A percentile compares a stretch with the other conserved stretches of the same genome.
phyloP scores from a whole-genome alignment of 306 rosid genomes.

The Medicago ruthenica region DNA sequence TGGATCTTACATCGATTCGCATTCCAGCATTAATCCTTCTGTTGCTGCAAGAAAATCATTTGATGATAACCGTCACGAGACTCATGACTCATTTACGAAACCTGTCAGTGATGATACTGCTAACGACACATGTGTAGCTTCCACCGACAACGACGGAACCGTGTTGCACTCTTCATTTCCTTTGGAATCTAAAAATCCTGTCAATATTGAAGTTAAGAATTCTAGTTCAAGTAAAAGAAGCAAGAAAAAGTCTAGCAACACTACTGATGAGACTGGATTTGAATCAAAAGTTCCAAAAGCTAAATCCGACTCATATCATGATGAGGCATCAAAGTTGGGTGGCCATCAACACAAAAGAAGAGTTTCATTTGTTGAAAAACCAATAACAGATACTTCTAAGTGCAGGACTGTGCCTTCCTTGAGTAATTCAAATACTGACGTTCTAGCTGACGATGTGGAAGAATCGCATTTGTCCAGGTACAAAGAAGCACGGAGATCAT shows the following conservation, averaged over 20 bases:
- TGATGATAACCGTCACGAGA: slow-evolving; percentile 39
- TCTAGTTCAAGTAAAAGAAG: slow-evolving; percentile 51
- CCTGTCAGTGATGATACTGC: slow-evolving; percentile 32
- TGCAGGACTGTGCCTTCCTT: slow-evolving; percentile 45
- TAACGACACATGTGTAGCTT: slow-evolving; percentile 36
- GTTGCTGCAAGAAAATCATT: slow-evolving; percentile 48
- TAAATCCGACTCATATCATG: slow-evolving; percentile 50
- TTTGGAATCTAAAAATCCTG: slow-evolving; percentile 41
- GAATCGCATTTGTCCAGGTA: slow-evolving; percentile 42
- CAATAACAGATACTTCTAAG: slow-evolving; percentile 51
- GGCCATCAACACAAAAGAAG: slow-evolving; percentile 56
- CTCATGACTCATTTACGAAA: slow-evolving; percentile 45
- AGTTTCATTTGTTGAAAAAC: slow-evolving; percentile 50
- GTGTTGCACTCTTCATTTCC: slow-evolving; percentile 34
- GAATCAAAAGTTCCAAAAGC: slow-evolving; percentile 48
- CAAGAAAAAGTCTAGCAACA: slow-evolving; percentile 49
- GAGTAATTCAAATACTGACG: slow-evolving; percentile 39
- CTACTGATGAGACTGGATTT: slow-evolving; percentile 45
- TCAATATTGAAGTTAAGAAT: slow-evolving; percentile 42
- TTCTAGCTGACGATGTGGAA: slow-evolving; percentile 45
- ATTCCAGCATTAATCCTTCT: slow-evolving; percentile 44
- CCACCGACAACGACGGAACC: slow-evolving; percentile 30
- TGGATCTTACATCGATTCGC: slow-evolving; percentile 38
- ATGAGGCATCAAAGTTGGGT: slow-evolving; percentile 42
- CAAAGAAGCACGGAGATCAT: slow-evolving; percentile 51